Base-by-base conservation (phyloP, 2,329 filamentous ascomycete species). In the Epichloe gansuensis region DNA sequence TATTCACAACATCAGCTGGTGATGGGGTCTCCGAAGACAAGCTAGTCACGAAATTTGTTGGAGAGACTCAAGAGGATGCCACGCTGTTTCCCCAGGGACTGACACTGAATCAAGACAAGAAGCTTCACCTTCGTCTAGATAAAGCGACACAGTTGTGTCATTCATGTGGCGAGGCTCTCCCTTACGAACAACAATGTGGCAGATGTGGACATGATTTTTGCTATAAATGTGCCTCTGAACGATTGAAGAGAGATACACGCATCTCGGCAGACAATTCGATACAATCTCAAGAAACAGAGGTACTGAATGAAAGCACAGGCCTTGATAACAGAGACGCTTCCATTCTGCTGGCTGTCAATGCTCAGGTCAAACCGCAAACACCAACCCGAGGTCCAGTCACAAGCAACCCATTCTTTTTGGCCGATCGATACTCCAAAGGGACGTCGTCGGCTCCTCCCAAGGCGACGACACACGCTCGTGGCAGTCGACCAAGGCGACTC, bases 161-260 rank as follows among this genome's bases (percentile, higher is more conserved):
- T 57, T 62, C 74, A 9, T 81, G 76, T 56, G 71, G 70, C 12
- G 66, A 68, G 44, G 64, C 63, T 41, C 67, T 72, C 39, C 64
- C 59, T 44, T 63, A 65, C 12, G 63, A 65, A 34, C 63, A 63
- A 8, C 66, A 66, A 45, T 80, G 76, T 56, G 59, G 65, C 34
- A 68, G 68, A 42, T 80, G 77, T 56, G 74, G 73, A 1, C 77
- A 80, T 59, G 68, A 66, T 9, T 68, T 76, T 15, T 80, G 76
- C 56, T 55, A 63, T 35, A 71, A 71, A 51, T 80, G 76, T 56
- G 64, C 61, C 8, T 67, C 64, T 43, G 66, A 72, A 49, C 52
- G 67, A n/a, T 51, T 55, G 13, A 41, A 53, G 40, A 17, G 34
- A 35, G 27, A 41, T 23, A 17, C 31, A 34, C 9, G 5, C 25